Percentiles rank a stretch among this genome's conserved stretches.
Conservation (phyloP, 2,329 filamentous ascomycete species). For the Apiospora pterosperma region DNA sequence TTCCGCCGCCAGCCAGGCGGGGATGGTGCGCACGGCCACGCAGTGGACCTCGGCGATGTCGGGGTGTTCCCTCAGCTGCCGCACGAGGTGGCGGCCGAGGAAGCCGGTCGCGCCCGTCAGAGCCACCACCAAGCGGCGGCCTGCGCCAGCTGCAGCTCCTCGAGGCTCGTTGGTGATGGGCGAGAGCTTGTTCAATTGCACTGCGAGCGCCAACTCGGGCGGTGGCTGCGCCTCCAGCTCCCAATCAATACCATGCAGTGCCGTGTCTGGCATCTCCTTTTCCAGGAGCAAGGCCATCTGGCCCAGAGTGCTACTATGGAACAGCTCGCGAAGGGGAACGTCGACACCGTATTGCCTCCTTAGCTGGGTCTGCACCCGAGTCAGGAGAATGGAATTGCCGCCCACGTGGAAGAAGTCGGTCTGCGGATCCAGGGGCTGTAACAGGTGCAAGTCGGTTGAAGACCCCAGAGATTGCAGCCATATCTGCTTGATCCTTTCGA, state of each 20-base stretch:
- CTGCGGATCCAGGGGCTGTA: neutral
- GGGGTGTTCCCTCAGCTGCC: neutral
- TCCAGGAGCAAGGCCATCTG: conserved; percentile 11
- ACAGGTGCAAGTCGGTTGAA: neutral
- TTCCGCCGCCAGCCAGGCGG: neutral
- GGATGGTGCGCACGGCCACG: conserved; percentile 13
- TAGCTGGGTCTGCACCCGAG: conserved; percentile 11
- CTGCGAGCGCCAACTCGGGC: neutral
- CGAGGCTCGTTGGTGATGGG: conserved; percentile 3
- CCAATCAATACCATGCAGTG: conserved; percentile 11
- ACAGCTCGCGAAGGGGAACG: conserved; percentile 9
- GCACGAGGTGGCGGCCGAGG: conserved; percentile 9
- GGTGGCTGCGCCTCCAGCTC: conserved; percentile 10
- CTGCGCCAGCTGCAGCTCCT: neutral
- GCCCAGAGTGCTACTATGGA: conserved; percentile 12
- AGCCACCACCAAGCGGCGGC: conserved; percentile 8
- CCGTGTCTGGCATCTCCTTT: conserved; percentile 1
- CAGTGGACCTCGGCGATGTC: conserved; percentile 14
- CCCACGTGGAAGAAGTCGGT: conserved; percentile 20
- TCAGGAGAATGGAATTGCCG: conserved; percentile 17
- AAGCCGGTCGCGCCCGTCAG: conserved; percentile 17
- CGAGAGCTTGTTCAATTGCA: neutral
- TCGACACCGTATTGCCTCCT: conserved; percentile 4
- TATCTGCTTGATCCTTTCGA: conserved; percentile 1
- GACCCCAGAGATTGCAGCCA: conserved; percentile 7